Evolutionary conservation across 331 rosid genomes (phyloP).

Genomic region (Rosa hybrid): DNA sequence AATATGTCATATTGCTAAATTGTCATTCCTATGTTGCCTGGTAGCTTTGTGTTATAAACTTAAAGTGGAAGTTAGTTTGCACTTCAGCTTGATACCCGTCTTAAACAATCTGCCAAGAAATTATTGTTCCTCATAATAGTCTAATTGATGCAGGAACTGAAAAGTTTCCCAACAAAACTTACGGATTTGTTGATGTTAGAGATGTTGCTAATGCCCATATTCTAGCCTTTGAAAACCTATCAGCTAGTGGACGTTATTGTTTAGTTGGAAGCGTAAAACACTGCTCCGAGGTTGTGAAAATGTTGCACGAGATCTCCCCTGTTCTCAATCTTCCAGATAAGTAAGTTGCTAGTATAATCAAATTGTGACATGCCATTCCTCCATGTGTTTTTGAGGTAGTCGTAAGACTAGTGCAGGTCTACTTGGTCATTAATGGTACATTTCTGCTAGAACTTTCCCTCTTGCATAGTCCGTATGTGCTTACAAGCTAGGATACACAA

Average conservation of each 20-base stretch:
- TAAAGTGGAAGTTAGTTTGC: neutral
- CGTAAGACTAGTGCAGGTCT: no score
- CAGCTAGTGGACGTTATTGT: slow-evolving; percentile 37
- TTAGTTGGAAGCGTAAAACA: slow-evolving; percentile 22
- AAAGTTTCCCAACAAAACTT: neutral
- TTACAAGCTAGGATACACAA: no score
- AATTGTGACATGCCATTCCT: no score
- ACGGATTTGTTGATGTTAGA: slow-evolving; percentile 28
- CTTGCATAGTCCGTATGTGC: no score
- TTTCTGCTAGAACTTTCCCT: no score
- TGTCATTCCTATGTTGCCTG: neutral
- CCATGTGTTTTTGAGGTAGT: no score
- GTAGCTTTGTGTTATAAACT: neutral
- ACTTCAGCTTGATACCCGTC: neutral
- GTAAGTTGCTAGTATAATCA: slow-evolving; percentile 16
- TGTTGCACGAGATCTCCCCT: slow-evolving; percentile 19
- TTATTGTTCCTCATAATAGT: neutral
- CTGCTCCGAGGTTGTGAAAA: slow-evolving; percentile 3
- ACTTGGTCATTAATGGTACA: no score
- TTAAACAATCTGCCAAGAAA: neutral
- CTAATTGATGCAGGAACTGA: slow-evolving; percentile 10
- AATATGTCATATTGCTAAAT: neutral
- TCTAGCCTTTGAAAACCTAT: slow-evolving; percentile 26
- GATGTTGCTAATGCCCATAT: slow-evolving; percentile 39
- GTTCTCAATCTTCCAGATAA: slow-evolving; percentile 21